phyloP scores from a whole-genome alignment of 495 filamentous ascomycete species.

The Penicillium dipodomyicola region DNA sequence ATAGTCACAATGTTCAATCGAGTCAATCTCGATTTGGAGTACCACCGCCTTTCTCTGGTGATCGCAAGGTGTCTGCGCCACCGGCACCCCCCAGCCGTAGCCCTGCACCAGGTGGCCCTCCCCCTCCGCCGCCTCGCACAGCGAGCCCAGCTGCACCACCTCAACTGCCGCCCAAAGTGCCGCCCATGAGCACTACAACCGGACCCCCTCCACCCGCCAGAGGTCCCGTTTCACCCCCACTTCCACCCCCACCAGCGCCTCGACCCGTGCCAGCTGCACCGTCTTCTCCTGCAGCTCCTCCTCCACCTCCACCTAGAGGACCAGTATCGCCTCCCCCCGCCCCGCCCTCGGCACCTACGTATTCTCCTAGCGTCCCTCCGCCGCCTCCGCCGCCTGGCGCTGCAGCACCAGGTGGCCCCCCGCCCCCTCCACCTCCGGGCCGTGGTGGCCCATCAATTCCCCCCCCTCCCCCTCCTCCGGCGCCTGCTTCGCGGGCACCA shows the following conservation, averaged over 20 bases:
- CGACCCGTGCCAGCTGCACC: conserved; percentile 39
- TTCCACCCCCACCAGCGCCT: conserved; percentile 55
- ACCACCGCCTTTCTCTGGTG: conserved; percentile 77
- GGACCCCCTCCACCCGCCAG: conserved; percentile 58
- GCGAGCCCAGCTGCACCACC: conserved; percentile 54
- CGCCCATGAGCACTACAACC: conserved; percentile 36
- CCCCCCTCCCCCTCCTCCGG: conserved; percentile 30
- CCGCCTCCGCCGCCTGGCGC: conserved; percentile 33
- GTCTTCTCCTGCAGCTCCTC: conserved; percentile 27
- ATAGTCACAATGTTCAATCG: conserved; percentile 49
- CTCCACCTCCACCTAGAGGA: conserved; percentile 31
- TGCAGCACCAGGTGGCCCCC: conserved; percentile 18
- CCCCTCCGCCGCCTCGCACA: conserved; percentile 68
- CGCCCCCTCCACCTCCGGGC: conserved; percentile 26
- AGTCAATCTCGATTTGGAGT: conserved; percentile 62
- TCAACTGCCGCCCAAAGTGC: conserved; percentile 70
- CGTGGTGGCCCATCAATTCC: conserved; percentile 50
- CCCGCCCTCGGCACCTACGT: conserved; percentile 17
- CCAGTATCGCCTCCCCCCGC: conserved; percentile 31
- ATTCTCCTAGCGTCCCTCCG: conserved; percentile 21
- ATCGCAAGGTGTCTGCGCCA: conserved; percentile 60
- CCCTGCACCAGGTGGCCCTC: conserved; percentile 52
- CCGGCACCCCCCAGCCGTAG: conserved; percentile 74
- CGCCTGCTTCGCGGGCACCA: conserved; percentile 36
- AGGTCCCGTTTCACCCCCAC: conserved; percentile 46